Base-by-base conservation (phyloP, 192 early-diverging fungal genomes). In the Coemansia sp. region DNA sequence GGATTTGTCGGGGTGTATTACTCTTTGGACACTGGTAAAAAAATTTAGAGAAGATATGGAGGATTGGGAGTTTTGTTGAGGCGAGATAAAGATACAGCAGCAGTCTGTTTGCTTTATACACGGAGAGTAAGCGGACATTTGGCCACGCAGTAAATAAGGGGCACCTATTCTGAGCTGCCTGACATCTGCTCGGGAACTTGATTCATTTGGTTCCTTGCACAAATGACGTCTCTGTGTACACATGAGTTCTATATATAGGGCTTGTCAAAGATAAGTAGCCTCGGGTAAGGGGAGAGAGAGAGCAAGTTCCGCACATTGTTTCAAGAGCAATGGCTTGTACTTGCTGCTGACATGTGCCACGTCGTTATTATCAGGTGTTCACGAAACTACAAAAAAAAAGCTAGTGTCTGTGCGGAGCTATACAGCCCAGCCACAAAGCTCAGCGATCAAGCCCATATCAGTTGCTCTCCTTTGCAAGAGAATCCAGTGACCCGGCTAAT, bases 221-320 rank as follows among this genome's bases (percentile, higher is more conserved):
- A 12, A 12, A 24, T 16, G 24, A 60, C 27, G 34, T 60, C 29
- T 58, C 57, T 34, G 57, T 55, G 53, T 16, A 8, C 57, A 34
- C 36, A 60, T 60, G 57, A 34, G 33, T 15, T 60, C 57, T 34
- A 60, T n/a, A 60, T 60, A 36, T 60, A 60, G 57, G 57, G 27
- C 10, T 29, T 57, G 27, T 6, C 7, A 24, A 24, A 9, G 50
- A 57, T 57, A 50, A 6, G 22, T 50, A 50, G n/a, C 20, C 33
- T 57, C 27, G 29, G 53, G 11, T 33, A 29, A 33, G 53, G 29
- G 53, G 53, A 5, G 11, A 57, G 29, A 16, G 29, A 5, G 24
- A 24, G 24, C 24, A 24, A 57, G 53, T 57, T 57, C 53, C 53
- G 53, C 53, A 57, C 53, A 57, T 57, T 57, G 53, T 57, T 33